Base-by-base conservation (phyloP, 2,329 filamentous ascomycete species). In the Phyllachora maydis region DNA sequence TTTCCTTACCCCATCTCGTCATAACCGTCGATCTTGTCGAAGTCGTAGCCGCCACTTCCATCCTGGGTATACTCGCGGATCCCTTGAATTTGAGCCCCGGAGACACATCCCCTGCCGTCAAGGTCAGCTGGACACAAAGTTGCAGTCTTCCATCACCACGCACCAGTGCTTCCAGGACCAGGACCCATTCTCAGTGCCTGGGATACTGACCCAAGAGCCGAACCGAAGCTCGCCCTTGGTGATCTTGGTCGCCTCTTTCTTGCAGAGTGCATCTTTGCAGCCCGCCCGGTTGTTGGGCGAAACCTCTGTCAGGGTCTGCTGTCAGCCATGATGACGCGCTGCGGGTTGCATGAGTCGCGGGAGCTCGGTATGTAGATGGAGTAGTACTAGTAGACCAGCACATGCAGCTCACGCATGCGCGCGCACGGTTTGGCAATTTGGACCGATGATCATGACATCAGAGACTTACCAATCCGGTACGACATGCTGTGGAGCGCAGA, bases 151-250 rank as follows among this genome's bases (percentile, higher is more conserved):
- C n/a, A n/a, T n/a, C n/a, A n/a, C n/a, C n/a, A n/a, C 61, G 40
- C 58, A 90, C 85, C 85, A 93, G 45, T 95, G 85, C 41, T 73
- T 75, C 70, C 75, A 95, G 27, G 54, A 46, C 66, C 69, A 91
- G 38, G 59, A 60, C 19, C 65, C 64, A 38, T 70, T 59, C 0
- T 63, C 59, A 0, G 54, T 37, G n/a, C n/a, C n/a, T n/a, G n/a
- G n/a, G 15, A 73, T 61, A 6, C 61, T 62, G 31, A 91, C 62
- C 56, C 72, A 78, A 12, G 59, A 61, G 19, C 77, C 85, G 25
- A 82, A 64, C 26, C 85, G 74, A 3, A 92, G 51, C 33, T 79
- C 67, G 26, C 73, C 79, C 50, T 91, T 91, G 14, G 39, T 34
- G 39, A 91, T 79, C 50, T 91, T 92, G 38, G 59, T 41, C 2